phyloP scores from a whole-genome alignment of 805 yeast genomes.

The Hanseniaspora occidentalis region DNA sequence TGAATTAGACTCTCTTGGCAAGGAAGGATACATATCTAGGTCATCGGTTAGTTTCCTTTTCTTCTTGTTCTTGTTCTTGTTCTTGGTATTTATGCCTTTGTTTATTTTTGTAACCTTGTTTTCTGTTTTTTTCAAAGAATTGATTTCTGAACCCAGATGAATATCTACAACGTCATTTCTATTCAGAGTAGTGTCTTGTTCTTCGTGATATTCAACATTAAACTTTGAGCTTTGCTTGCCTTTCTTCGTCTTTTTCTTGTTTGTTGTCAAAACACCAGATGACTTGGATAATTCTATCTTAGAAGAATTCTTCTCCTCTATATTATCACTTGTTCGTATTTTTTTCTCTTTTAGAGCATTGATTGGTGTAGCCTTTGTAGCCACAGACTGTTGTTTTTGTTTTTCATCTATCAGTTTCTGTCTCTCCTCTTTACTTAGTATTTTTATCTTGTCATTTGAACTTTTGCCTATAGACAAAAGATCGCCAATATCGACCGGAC shows the following conservation, averaged over 20 bases:
- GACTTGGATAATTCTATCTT: too few species aligned
- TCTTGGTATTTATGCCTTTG: constrained; percentile 5
- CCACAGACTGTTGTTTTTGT: too few species aligned
- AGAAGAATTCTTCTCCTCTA: too few species aligned
- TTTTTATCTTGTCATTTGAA: constrained; percentile 24
- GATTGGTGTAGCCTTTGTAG: too few species aligned
- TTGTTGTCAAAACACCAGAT: too few species aligned
- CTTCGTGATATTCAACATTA: constrained; percentile 55
- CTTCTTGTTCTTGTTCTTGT: too few species aligned
- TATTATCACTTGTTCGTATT: too few species aligned
- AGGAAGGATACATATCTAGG: too few species aligned
- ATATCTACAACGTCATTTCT: background rate
- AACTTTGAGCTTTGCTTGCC: too few species aligned
- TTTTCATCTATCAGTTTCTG: constrained; percentile 7
- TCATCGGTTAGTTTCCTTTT: too few species aligned
- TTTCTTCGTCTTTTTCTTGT: too few species aligned
- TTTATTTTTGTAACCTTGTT: constrained; percentile 11
- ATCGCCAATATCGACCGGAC: constrained; percentile 28
- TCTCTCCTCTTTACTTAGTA: constrained; percentile 36
- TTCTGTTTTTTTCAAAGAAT: constrained; percentile 6
- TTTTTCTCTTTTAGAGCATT: too few species aligned
- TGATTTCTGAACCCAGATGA: background rate
- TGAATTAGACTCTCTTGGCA: constrained; percentile 16
- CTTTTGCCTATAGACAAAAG: constrained; percentile 23
- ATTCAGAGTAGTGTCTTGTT: constrained; percentile 46